These are phyloP conservation scores for Daldinia grandis DNA, from an alignment of 495 filamentous ascomycete genomes.

Conservation along the genomic window DNA sequence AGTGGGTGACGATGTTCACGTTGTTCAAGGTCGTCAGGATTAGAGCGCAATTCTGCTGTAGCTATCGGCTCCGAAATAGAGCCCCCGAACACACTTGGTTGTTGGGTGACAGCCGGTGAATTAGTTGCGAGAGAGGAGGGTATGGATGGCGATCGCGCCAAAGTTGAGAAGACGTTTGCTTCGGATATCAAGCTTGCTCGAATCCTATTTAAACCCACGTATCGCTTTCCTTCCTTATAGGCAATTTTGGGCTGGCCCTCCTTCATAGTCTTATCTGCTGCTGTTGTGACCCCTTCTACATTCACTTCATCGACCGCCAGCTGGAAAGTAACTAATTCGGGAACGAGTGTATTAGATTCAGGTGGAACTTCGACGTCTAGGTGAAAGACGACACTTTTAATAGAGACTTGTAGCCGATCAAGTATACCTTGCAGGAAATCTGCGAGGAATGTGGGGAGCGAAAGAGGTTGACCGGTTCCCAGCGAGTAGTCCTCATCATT, in stretches of 20 bases:
- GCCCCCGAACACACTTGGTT: constrained; percentile 33
- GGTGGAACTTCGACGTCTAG: constrained; percentile 71
- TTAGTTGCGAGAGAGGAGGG: constrained; percentile 67
- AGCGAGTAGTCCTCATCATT: constrained; percentile 70
- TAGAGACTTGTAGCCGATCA: constrained; percentile 77
- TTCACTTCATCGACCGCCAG: constrained; percentile 71
- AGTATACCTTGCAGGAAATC: constrained; percentile 83
- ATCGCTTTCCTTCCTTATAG: constrained; percentile 69
- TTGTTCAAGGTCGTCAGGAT: constrained; percentile 40
- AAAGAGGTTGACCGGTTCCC: constrained; percentile 76
- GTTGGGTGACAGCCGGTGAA: constrained; percentile 45
- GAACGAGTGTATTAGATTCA: constrained; percentile 60
- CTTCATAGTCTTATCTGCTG: constrained; percentile 23
- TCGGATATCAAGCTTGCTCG: constrained; percentile 74
- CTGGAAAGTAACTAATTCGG: constrained; percentile 68
- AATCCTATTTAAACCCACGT: constrained; percentile 69
- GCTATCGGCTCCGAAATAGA: constrained; percentile 3
- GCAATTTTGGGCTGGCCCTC: constrained; percentile 37
- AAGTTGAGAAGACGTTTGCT: constrained; percentile 72
- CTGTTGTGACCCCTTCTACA: constrained; percentile 69
- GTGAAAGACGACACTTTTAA: constrained; percentile 65
- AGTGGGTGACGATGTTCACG: constrained; percentile 42
- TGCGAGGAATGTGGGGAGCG: constrained; percentile 82
- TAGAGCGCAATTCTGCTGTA: constrained; percentile 22
- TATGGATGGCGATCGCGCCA: constrained; percentile 67